phyloP scores from a whole-genome alignment of 441 rosid genomes.

The Aquilaria agallochum region DNA sequence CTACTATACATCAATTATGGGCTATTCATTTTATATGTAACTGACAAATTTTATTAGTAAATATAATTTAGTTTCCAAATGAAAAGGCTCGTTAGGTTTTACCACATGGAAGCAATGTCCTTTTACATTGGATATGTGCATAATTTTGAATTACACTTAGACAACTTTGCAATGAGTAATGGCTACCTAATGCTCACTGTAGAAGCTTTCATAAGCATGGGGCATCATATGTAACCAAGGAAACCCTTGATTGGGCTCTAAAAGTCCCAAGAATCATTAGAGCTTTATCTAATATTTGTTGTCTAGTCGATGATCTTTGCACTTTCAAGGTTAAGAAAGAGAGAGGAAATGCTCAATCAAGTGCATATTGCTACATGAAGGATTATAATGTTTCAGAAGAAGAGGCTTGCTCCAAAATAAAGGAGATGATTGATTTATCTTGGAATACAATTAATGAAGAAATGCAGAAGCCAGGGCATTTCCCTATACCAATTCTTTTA shows the following conservation, averaged over 20 bases:
- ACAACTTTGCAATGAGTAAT: not conserved
- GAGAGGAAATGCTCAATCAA: constrained; percentile 23
- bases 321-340: constrained; percentile 32
- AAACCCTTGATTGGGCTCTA: constrained; percentile 24
- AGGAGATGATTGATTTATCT: constrained; percentile 5
- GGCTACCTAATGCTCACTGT: constrained; percentile 13
- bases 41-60: not conserved
- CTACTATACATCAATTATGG: not conserved
- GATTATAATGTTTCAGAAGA: constrained; percentile 17
- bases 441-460: constrained; percentile 33
- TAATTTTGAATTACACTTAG: constrained; percentile 22
- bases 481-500: constrained; percentile 10
- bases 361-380: constrained; percentile 26
- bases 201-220: constrained; percentile 13
- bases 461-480: constrained; percentile 8
- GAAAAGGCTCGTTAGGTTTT: constrained; percentile 10
- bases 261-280: constrained; percentile 13
- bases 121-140: constrained; percentile 11
- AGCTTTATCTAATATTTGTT: not conserved
- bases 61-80: not conserved
- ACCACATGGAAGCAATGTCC: constrained; percentile 22
- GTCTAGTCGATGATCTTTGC: constrained; percentile 21
- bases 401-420: constrained; percentile 8
- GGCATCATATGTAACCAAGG: constrained; percentile 8
- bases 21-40: not conserved